phyloP scores from a whole-genome alignment of 2,329 filamentous ascomycete species.

The Phyllosticta capitalensis region DNA sequence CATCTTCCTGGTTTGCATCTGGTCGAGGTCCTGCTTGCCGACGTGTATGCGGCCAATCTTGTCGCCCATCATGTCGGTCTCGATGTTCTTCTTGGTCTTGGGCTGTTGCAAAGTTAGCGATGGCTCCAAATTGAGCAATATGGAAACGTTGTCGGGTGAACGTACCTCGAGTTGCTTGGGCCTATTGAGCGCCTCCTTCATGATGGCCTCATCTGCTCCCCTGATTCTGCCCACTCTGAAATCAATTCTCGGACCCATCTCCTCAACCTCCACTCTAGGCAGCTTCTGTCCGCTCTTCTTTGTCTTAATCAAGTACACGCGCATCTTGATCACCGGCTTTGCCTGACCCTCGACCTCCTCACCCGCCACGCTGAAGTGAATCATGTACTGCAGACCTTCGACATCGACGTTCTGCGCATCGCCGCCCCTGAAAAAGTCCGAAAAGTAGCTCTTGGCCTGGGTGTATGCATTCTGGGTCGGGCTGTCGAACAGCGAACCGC shows the following conservation, averaged over 20 bases:
- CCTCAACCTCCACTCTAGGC: constrained; percentile 84
- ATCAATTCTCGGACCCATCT: constrained; percentile 91
- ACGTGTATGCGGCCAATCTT: constrained; percentile 92
- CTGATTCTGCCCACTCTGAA: constrained; percentile 73
- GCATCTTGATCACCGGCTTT: constrained; percentile 48
- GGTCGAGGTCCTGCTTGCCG: constrained; percentile 76
- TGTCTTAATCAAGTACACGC: constrained; percentile 78
- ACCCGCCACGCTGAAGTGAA: constrained; percentile 63
- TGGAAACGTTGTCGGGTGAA: background rate
- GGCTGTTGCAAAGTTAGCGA: constrained; percentile 28
- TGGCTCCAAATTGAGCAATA: no score
- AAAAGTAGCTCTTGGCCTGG: constrained; percentile 74
- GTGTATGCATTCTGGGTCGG: constrained; percentile 71
- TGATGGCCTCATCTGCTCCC: constrained; percentile 66
- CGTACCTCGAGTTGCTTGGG: constrained; percentile 60
- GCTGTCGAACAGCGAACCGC: constrained; percentile 78
- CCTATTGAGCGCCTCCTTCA: constrained; percentile 87
- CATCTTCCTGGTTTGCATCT: constrained; percentile 96
- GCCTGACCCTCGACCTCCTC: constrained; percentile 37
- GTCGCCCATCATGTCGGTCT: constrained; percentile 84
- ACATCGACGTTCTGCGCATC: constrained; percentile 78
- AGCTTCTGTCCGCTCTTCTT: constrained; percentile 79
- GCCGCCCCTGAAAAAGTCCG: constrained; percentile 86
- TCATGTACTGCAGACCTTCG: constrained; percentile 84
- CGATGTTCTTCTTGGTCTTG: constrained; percentile 89